Evolutionary conservation across 2,329 filamentous ascomycete species (phyloP).

Genomic region (Paraconiothyrium brasiliense): DNA sequence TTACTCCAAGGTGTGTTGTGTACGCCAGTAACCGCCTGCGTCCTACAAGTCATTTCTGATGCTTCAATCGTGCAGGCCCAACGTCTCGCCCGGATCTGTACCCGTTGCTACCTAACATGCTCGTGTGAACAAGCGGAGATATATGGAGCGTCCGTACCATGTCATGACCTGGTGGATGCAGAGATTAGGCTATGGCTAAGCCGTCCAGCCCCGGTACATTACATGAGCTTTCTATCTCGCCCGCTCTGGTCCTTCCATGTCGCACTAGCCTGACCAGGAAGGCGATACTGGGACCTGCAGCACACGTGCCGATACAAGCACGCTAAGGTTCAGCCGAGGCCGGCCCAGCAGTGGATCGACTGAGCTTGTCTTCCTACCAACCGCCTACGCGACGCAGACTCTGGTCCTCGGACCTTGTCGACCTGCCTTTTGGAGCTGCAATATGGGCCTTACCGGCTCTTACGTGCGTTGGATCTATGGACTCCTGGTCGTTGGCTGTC

Average conservation of each 20-base stretch:
- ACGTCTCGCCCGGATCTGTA: too few species aligned
- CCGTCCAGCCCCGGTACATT: background rate
- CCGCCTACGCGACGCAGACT: background rate
- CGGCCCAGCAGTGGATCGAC: background rate
- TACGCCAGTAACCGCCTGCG: too few species aligned
- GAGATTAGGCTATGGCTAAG: background rate
- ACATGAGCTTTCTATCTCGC: background rate
- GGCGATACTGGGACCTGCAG: background rate
- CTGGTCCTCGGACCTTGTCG: conserved; percentile 1
- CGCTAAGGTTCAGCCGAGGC: conserved; percentile 10
- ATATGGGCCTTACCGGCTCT: background rate
- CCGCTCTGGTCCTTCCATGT: background rate
- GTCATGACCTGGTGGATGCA: too few species aligned
- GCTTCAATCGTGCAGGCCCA: too few species aligned
- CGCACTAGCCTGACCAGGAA: background rate
- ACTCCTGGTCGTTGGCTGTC: background rate
- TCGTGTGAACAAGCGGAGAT: too few species aligned
- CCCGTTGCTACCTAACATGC: too few species aligned
- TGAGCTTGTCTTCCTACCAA: conserved; percentile 8
- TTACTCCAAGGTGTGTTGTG: too few species aligned
- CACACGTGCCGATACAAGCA: background rate
- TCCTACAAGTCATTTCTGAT: too few species aligned
- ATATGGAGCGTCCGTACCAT: too few species aligned
- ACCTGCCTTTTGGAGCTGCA: conserved; percentile 5
- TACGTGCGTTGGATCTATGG: background rate